Conservation (phyloP, 2,329 filamentous ascomycete genomes). For the Magnaporthales sp. region DNA sequence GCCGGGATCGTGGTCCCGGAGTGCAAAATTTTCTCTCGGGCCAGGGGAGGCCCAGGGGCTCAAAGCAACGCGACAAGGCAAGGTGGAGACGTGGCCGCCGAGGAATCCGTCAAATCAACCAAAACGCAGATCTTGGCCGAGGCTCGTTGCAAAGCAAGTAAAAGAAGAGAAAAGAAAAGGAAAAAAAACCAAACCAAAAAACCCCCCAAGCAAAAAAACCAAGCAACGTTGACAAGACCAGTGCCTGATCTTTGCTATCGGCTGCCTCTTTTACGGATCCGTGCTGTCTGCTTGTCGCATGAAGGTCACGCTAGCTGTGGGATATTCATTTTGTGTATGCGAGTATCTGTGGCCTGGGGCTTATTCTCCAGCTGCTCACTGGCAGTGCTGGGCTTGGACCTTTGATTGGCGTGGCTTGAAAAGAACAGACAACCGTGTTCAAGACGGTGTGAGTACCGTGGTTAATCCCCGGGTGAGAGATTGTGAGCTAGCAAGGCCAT, state of each 20-base stretch:
- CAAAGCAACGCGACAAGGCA: constrained; percentile 2
- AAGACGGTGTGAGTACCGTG: not conserved
- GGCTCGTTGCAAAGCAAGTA: not conserved
- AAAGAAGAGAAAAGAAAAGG: not conserved
- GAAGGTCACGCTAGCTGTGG: not conserved
- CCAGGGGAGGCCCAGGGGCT: not conserved
- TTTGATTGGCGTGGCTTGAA: not conserved
- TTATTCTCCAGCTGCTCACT: not conserved
- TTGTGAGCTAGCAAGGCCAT: not conserved
- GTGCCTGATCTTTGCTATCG: not conserved
- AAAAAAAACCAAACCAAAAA: too few species aligned
- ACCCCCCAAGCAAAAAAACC: not conserved
- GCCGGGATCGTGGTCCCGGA: not conserved
- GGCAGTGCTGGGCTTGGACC: not conserved
- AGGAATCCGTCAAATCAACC: not conserved
- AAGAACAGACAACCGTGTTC: not conserved
- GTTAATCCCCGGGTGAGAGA: not conserved
- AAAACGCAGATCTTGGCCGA: not conserved
- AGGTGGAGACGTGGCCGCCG: not conserved
- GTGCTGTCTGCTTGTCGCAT: not conserved
- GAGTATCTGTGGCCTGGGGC: not conserved
- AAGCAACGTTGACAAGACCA: not conserved
- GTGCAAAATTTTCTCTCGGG: constrained; percentile 6
- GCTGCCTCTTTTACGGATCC: not conserved
- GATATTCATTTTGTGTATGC: not conserved